These are phyloP conservation scores for Helminthosporium solani DNA, from an alignment of 2,329 filamentous ascomycete species.

Conservation along the genomic window DNA sequence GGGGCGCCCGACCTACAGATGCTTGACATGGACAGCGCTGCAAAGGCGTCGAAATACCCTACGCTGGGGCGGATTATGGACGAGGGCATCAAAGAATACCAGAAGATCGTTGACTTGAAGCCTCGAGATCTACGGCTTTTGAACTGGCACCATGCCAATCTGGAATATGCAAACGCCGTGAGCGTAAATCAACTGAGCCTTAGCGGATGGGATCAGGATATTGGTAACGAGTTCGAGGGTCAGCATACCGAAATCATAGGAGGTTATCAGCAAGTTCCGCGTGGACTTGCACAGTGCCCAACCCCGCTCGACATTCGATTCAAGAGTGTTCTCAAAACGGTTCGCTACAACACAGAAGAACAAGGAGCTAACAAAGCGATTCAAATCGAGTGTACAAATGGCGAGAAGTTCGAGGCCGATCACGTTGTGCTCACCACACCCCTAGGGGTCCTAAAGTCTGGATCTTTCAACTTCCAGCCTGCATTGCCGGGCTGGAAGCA, in stretches of 20 bases:
- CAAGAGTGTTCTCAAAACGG: slow-evolving; percentile 69
- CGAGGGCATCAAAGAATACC: slow-evolving; percentile 85
- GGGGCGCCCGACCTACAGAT: slow-evolving; percentile 63
- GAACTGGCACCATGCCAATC: slow-evolving; percentile 98
- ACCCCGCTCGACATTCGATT: slow-evolving; percentile 74
- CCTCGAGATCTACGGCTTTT: slow-evolving; percentile 85
- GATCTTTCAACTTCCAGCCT: slow-evolving; percentile 80
- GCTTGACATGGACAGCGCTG: slow-evolving; percentile 68
- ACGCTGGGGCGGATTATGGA: slow-evolving; percentile 91
- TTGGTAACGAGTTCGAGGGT: slow-evolving; percentile 95
- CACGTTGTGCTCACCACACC: slow-evolving; percentile 88
- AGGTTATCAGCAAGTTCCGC: slow-evolving; percentile 90
- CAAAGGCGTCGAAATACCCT: slow-evolving; percentile 61
- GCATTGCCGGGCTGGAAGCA: slow-evolving; percentile 84
- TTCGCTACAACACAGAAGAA: slow-evolving; percentile 57
- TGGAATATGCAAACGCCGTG: slow-evolving; percentile 95
- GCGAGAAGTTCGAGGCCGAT: slow-evolving; percentile 77
- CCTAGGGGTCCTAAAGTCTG: slow-evolving; percentile 86
- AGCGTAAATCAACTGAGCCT: slow-evolving; percentile 86
- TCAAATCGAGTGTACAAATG: slow-evolving; percentile 68
- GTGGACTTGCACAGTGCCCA: slow-evolving; percentile 77
- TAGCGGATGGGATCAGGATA: slow-evolving; percentile 93
- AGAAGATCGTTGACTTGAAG: slow-evolving; percentile 75
- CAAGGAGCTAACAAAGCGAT: slow-evolving; percentile 24
- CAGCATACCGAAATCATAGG: slow-evolving; percentile 91